Evolutionary conservation across 208 protist species (phyloP).

Genomic region (Leishmania arabica): DNA sequence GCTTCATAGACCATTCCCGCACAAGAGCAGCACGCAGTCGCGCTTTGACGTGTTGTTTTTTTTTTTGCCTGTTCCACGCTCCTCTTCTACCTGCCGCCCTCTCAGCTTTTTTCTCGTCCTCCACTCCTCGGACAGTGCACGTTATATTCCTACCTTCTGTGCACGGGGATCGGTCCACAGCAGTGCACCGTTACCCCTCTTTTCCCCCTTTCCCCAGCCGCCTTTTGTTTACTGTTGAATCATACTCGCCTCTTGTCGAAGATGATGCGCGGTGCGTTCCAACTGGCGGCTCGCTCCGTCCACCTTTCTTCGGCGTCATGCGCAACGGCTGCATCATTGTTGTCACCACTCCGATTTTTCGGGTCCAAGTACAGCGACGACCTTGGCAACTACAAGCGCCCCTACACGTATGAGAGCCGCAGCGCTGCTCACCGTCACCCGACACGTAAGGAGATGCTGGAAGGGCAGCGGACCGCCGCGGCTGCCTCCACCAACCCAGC

Average conservation of each 20-base stretch:
- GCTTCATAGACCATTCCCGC: not conserved
- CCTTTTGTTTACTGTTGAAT: conserved; percentile 4
- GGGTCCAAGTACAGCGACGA: conserved; percentile 41
- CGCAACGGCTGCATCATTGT: conserved; percentile 7
- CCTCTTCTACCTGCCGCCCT: not conserved
- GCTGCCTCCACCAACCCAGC: not conserved
- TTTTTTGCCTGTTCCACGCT: not conserved
- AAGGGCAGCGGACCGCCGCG: conserved; percentile 26
- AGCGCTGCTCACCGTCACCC: conserved; percentile 52
- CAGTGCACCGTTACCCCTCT: not conserved
- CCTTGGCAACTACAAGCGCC: conserved; percentile 41
- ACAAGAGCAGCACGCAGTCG: not conserved
- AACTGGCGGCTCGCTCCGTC: conserved; percentile 17
- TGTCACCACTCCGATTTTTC: conserved; percentile 29
- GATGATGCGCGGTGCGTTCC: conserved; percentile 42
- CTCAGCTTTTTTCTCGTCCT: not conserved
- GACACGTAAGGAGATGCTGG: conserved; percentile 35
- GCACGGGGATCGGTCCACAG: not conserved
- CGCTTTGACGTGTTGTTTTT: not conserved
- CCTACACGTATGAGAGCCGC: conserved; percentile 37
- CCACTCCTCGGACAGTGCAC: not conserved
- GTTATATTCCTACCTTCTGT: not conserved
- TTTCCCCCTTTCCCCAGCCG: not conserved
- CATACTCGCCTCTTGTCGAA: not conserved
- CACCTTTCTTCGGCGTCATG: conserved; percentile 2